phyloP scores from a whole-genome alignment of 2,329 filamentous ascomycete species.

The Incumbomyces lentus region DNA sequence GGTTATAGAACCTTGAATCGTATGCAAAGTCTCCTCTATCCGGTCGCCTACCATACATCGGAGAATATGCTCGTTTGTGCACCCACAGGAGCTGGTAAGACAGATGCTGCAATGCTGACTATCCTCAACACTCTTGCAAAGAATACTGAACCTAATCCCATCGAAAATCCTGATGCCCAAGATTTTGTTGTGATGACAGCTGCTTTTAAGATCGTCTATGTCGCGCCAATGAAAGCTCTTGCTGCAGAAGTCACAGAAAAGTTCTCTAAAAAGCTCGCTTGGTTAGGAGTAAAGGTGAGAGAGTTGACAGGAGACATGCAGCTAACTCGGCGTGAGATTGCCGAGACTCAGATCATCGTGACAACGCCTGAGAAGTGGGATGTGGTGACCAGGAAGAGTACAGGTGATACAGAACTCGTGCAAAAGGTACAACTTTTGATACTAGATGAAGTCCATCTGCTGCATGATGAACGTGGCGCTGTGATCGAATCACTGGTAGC shows the following conservation, averaged over 20 bases:
- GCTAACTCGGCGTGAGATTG: conserved; percentile 88
- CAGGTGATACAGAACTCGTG: conserved; percentile 91
- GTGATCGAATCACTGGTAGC: conserved; percentile 94
- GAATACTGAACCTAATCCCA: conserved; percentile 69
- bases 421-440: conserved; percentile 94
- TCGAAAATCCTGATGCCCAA: conserved; percentile 59
- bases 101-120: conserved; percentile 93
- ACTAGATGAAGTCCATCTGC: conserved; percentile 98
- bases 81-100: conserved; percentile 96
- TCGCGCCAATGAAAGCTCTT: conserved; percentile 96
- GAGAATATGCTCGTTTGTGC: conserved; percentile 99
- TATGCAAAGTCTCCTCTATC: conserved; percentile 96
- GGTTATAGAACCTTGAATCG: conserved; percentile 89
- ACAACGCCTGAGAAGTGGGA: conserved; percentile 99
- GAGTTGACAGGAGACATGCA: conserved; percentile 99
- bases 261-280: conserved; percentile 78
- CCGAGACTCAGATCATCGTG: conserved; percentile 94
- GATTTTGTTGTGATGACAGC: conserved; percentile 76
- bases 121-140: conserved; percentile 84
- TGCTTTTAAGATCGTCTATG: conserved; percentile 97
- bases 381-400: conserved; percentile 92
- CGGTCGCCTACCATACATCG: conserved; percentile 86
- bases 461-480: conserved; percentile 92
- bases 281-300: conserved; percentile 84
- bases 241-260: conserved; percentile 96